phyloP scores from a whole-genome alignment of 2,329 filamentous ascomycete genomes.

The Ampelomyces quisqualis region DNA sequence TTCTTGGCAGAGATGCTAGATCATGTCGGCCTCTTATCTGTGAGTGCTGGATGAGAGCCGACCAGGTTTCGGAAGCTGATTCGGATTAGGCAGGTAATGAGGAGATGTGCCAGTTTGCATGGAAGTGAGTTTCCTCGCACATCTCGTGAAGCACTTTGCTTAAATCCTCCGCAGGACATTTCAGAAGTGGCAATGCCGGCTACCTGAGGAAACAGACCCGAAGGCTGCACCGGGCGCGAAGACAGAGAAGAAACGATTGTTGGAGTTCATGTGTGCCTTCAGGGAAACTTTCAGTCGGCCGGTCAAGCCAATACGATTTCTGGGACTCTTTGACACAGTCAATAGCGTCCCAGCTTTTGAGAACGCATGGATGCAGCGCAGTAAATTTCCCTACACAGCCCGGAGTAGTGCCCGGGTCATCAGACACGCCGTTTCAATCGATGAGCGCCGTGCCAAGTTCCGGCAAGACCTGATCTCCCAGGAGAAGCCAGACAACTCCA shows the following conservation, averaged over 20 bases:
- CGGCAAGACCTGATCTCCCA: slow-evolving; percentile 66
- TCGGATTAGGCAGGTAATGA: slow-evolving; percentile 67
- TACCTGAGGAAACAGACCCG: slow-evolving; percentile 25
- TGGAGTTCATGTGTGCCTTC: slow-evolving; percentile 75
- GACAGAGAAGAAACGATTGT: slow-evolving; percentile 61
- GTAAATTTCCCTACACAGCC: slow-evolving; percentile 68
- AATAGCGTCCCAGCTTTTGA: slow-evolving; percentile 80
- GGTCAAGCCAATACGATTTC: slow-evolving; percentile 70
- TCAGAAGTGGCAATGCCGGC: slow-evolving; percentile 68
- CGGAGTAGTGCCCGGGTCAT: slow-evolving; percentile 60
- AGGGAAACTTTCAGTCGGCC: slow-evolving; percentile 78
- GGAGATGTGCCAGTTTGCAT: slow-evolving; percentile 80
- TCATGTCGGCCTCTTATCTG: slow-evolving; percentile 72
- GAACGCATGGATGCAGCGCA: slow-evolving; percentile 72
- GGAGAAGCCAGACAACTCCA: slow-evolving; percentile 32
- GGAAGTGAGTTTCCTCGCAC: slow-evolving; percentile 55
- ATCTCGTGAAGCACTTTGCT: background rate
- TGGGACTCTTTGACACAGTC: slow-evolving; percentile 80
- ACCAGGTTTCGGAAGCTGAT: background rate
- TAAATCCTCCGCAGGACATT: slow-evolving; percentile 54
- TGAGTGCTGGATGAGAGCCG: slow-evolving; percentile 16
- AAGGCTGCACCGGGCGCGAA: slow-evolving; percentile 47
- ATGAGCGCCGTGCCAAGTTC: slow-evolving; percentile 71
- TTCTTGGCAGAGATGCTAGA: slow-evolving; percentile 78
- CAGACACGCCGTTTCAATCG: slow-evolving; percentile 69